phyloP scores from a whole-genome alignment of 805 yeast genomes.

The Starmerella vaccinii region DNA sequence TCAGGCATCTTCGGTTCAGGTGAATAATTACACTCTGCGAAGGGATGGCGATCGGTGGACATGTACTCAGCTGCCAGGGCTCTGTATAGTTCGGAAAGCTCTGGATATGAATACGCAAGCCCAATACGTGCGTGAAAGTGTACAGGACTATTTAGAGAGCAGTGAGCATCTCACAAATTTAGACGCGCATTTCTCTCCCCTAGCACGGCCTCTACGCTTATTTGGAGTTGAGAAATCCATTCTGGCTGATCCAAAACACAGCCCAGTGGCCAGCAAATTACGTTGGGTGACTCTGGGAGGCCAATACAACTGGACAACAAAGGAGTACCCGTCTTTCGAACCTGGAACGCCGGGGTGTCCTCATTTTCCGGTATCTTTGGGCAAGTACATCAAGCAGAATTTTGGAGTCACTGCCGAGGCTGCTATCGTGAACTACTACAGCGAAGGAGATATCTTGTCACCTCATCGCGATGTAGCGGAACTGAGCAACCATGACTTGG shows the following conservation, averaged over 20 bases:
- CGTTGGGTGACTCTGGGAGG: slow-evolving; percentile 42
- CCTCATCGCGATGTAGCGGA: slow-evolving; percentile 40
- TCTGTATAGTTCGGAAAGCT: slow-evolving; percentile 26
- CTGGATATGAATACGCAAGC: slow-evolving; percentile 27
- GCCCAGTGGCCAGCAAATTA: slow-evolving; percentile 24
- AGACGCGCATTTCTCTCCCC: slow-evolving; percentile 27
- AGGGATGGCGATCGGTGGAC: slow-evolving; percentile 13
- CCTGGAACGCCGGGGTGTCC: slow-evolving; percentile 30
- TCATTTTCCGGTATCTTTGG: slow-evolving; percentile 27
- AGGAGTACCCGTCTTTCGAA: slow-evolving; percentile 34
- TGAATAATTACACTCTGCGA: slow-evolving; percentile 8
- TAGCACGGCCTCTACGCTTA: slow-evolving; percentile 30
- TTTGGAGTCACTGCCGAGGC: slow-evolving; percentile 32
- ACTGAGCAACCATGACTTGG: slow-evolving; percentile 29
- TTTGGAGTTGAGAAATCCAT: slow-evolving; percentile 16
- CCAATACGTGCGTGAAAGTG: slow-evolving; percentile 26
- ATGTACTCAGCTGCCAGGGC: slow-evolving; percentile 31
- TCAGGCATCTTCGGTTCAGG: not conserved
- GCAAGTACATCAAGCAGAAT: slow-evolving; percentile 20
- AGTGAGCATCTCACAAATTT: slow-evolving; percentile 32
- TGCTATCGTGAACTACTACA: slow-evolving; percentile 37
- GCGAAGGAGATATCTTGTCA: slow-evolving; percentile 36
- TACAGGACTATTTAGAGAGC: slow-evolving; percentile 30
- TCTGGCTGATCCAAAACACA: slow-evolving; percentile 8
- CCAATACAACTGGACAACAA: slow-evolving; percentile 38